Evolutionary conservation across 2,329 filamentous ascomycete species (phyloP).

Genomic region (Xylariales sp.): DNA sequence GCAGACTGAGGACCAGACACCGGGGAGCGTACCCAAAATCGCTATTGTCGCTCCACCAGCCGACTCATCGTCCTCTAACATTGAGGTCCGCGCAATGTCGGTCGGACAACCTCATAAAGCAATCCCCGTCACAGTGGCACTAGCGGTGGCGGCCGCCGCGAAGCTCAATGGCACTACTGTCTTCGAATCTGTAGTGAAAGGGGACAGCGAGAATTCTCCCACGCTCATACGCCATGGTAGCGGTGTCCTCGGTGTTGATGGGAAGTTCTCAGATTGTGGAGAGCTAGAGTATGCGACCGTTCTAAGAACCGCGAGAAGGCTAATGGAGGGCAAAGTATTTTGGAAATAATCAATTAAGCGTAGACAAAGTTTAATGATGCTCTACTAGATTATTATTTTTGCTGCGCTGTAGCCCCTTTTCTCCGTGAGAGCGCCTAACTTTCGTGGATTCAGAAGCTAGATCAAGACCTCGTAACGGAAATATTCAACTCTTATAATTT

Average conservation of each 20-base stretch:
- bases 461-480: too few species aligned
- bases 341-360: constrained; percentile 3
- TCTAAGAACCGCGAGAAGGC: background rate
- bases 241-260: background rate
- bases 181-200: background rate
- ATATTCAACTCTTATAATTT: too few species aligned
- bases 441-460: too few species aligned
- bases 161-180: constrained; percentile 44
- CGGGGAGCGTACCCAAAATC: constrained; percentile 57
- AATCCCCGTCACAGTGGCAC: constrained; percentile 55
- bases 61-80: constrained; percentile 32
- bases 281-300: constrained; percentile 7
- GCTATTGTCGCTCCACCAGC: constrained; percentile 55
- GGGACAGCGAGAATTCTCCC: background rate
- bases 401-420: too few species aligned
- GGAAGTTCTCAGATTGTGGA: background rate
- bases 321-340: constrained; percentile 3
- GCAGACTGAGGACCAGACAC: constrained; percentile 42
- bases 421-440: too few species aligned
- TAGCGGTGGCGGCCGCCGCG: constrained; percentile 55
- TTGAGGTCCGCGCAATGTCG: constrained; percentile 59
- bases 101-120: constrained; percentile 60
- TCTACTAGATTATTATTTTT: too few species aligned
- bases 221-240: constrained; percentile 5
- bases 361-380: too few species aligned